Evolutionary conservation across 768 basidiomycete genomes (phyloP).

Genomic region (Chalciporus pseudorubinellus): DNA sequence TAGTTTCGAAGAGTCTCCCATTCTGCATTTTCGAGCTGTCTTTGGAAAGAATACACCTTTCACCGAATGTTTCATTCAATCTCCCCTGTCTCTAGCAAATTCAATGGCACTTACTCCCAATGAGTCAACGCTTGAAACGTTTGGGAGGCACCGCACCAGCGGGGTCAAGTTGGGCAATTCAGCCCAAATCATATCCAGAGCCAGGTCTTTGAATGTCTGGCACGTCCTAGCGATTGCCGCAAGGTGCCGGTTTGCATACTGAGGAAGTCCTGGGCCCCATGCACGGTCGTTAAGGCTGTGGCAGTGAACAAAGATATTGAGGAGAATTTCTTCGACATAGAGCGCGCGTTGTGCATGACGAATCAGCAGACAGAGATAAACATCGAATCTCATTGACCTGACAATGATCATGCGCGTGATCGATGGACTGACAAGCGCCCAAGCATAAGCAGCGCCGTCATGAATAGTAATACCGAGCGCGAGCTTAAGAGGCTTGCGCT

Average conservation of each 20-base stretch:
- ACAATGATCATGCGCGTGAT: too few species aligned
- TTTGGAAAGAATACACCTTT: conserved; percentile 4
- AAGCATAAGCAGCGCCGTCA: too few species aligned
- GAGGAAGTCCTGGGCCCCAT: neutral
- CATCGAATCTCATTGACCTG: too few species aligned
- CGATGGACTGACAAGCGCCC: too few species aligned
- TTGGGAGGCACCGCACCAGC: conserved; percentile 10
- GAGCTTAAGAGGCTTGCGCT: too few species aligned
- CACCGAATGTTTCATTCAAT: neutral
- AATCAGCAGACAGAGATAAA: neutral
- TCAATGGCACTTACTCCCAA: conserved; percentile 3
- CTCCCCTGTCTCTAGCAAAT: neutral
- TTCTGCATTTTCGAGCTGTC: neutral
- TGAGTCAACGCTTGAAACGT: neutral
- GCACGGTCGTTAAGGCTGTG: neutral
- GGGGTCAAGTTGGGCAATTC: conserved; percentile 11
- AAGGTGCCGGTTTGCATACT: conserved; percentile 3
- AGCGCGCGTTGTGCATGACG: conserved; percentile 8
- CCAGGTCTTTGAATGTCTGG: conserved; percentile 12
- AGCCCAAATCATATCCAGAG: conserved; percentile 10
- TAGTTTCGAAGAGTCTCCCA: conserved; percentile 12
- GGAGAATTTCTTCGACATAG: conserved; percentile 9
- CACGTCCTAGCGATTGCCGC: conserved; percentile 9
- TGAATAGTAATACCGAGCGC: too few species aligned
- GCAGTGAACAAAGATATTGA: conserved; percentile 11